Percentiles rank a stretch among this genome's conserved stretches.
These are phyloP conservation scores for Fragaria iinumae DNA, from an alignment of 306 rosid species.

Conservation along the genomic window DNA sequence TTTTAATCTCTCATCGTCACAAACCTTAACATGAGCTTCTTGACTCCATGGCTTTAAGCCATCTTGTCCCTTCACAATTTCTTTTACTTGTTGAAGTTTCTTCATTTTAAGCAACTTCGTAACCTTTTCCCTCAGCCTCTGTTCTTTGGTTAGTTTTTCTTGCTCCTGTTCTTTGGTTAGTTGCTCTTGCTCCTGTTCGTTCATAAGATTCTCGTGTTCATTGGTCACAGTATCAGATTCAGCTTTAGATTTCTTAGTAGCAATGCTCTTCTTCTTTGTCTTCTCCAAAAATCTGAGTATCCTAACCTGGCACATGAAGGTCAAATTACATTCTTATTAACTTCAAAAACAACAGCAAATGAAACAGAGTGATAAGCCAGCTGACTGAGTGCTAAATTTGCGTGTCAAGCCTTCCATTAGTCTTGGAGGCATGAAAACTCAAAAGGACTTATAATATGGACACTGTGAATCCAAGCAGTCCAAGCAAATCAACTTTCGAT, in stretches of 20 bases:
- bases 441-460: not conserved
- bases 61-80: conserved; percentile 53
- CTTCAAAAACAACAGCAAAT: conserved; percentile 18
- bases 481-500: not conserved
- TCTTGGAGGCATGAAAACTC: not conserved
- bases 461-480: not conserved
- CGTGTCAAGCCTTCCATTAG: conserved; percentile 2
- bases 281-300: conserved; percentile 60
- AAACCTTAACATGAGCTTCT: conserved; percentile 90
- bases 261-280: conserved; percentile 44
- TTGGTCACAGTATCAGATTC: conserved; percentile 34
- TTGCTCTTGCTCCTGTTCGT: conserved; percentile 35
- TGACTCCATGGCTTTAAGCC: conserved; percentile 82
- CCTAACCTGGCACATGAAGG: conserved; percentile 58
- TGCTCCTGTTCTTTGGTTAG: conserved; percentile 33
- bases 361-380: conserved; percentile 9
- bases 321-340: conserved; percentile 6
- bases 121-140: conserved; percentile 49
- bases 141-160: conserved; percentile 32
- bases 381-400: not conserved
- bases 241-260: conserved; percentile 29
- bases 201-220: conserved; percentile 28
- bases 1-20: conserved; percentile 31
- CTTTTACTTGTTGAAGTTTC: conserved; percentile 54
- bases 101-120: conserved; percentile 57